Evolutionary conservation across 2,329 filamentous ascomycete species (phyloP).

Genomic region (Penicillium sp.): DNA sequence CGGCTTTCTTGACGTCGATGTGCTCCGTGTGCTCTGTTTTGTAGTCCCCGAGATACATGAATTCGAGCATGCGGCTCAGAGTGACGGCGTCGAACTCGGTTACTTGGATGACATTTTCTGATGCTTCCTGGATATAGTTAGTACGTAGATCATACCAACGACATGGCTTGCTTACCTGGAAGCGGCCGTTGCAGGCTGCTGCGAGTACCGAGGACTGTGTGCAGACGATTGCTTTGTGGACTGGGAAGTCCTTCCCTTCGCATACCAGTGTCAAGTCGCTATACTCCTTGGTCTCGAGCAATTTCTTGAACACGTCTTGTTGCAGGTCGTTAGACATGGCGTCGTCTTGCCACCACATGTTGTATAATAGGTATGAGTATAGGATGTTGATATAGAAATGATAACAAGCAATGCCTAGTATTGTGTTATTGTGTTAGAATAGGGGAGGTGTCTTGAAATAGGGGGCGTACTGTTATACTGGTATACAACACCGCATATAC

Average conservation of each 20-base stretch:
- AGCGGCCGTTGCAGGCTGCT: slow-evolving; percentile 1
- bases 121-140: slow-evolving; percentile 12
- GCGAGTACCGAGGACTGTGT: slow-evolving; percentile 7
- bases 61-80: slow-evolving; percentile 4
- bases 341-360: background rate
- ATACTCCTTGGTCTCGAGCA: background rate
- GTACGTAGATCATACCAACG: background rate
- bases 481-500: background rate
- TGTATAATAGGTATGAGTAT: background rate
- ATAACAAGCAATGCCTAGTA: background rate
- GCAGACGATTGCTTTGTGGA: slow-evolving; percentile 11
- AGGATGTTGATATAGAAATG: too few relatives aligned
- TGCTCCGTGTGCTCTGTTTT: background rate
- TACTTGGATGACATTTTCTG: slow-evolving; percentile 5
- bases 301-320: background rate
- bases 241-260: slow-evolving; percentile 2
- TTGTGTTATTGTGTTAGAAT: too few relatives aligned
- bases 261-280: slow-evolving; percentile 12
- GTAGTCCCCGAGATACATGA: slow-evolving; percentile 1
- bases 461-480: background rate
- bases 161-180: background rate
- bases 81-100: slow-evolving; percentile 8
- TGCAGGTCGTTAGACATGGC: background rate
- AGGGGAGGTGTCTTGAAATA: too few relatives aligned
- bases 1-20: background rate